phyloP scores from a whole-genome alignment of 2,329 filamentous ascomycete species.

The Fusarium sp. region DNA sequence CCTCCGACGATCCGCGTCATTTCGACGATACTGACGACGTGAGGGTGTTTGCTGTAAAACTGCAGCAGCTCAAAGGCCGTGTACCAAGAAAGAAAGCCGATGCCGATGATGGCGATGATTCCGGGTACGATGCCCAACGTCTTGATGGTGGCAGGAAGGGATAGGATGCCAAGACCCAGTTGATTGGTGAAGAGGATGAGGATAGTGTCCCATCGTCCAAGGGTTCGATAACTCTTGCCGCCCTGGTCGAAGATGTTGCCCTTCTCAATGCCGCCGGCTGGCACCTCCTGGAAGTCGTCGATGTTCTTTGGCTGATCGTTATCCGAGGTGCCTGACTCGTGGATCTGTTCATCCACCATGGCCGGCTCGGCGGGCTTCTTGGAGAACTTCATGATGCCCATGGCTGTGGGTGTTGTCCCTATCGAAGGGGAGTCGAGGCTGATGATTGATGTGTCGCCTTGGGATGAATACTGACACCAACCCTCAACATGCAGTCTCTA shows the following conservation, averaged over 20 bases:
- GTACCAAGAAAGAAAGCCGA: conserved; percentile 75
- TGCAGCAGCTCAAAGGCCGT: conserved; percentile 67
- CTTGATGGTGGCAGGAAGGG: conserved; percentile 78
- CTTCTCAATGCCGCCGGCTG: conserved; percentile 34
- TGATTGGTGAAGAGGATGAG: conserved; percentile 49
- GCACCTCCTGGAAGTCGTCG: conserved; percentile 36
- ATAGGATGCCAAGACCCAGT: conserved; percentile 64
- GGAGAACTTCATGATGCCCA: conserved; percentile 39
- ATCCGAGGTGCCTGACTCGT: conserved; percentile 34
- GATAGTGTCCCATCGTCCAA: conserved; percentile 46
- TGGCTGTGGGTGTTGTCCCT: conserved; percentile 2
- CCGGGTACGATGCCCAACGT: conserved; percentile 77
- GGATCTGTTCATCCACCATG: background rate
- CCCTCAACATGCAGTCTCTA: background rate
- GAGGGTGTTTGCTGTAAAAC: conserved; percentile 77
- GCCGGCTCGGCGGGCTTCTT: conserved; percentile 21
- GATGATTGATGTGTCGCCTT: background rate
- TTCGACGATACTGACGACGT: conserved; percentile 79
- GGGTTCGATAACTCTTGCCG: conserved; percentile 47
- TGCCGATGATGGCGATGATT: conserved; percentile 76
- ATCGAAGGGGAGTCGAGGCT: background rate
- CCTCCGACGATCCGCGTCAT: conserved; percentile 70
- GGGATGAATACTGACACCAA: background rate
- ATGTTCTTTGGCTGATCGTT: conserved; percentile 30
- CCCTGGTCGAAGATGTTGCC: conserved; percentile 48